Base-by-base conservation (phyloP, 78 protist species). In the Tieghemostelium lacteum region DNA sequence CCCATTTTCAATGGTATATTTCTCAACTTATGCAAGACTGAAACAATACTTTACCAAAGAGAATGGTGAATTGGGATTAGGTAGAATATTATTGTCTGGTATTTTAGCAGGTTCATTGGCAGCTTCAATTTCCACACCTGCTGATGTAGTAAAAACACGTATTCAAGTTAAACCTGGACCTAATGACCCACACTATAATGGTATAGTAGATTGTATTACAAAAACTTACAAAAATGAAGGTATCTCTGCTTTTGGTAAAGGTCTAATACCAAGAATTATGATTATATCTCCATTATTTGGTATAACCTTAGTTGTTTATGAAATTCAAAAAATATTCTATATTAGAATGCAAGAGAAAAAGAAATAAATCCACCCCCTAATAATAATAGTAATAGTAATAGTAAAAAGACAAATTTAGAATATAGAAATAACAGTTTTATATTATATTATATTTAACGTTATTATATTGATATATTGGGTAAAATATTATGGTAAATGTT, bases 1-100 rank as follows among this genome's bases (percentile, higher is more conserved):
- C 10, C 97, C 97, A 22, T 95, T 95, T 58, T 60, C 88, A 7
- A 94, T 86, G 74, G 86, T 95, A 8, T 95, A 95, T 85, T 95
- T 94, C 75, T 93, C 97, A 14, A 42, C 70, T 6, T 95, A 95
- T 58, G 95, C 75, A 20, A 40, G 93, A 70, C 7, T 91, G 28
- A 95, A 95, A 33, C 37, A 29, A 22, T 29, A 65, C 17, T 34
- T 93, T 20, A 83, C 91, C 0, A 60, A 80, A 22, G 36, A 22
- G 42, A 75, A 65, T 36, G 80, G 87, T 26, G 76, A 80, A 5
- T 73, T 89, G 26, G 67, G 72, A 6, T 10, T 77, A 12, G 65
- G 73, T 26, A 58, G 57, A 4, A 85, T 75, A 7, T 45, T 89
- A 2, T 34, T 88, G n/a, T 37, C 86, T 60, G 91, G 91, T 83